Evolutionary conservation across 2,329 filamentous ascomycete species (phyloP).

Genomic region (Apiospora pterosperma): DNA sequence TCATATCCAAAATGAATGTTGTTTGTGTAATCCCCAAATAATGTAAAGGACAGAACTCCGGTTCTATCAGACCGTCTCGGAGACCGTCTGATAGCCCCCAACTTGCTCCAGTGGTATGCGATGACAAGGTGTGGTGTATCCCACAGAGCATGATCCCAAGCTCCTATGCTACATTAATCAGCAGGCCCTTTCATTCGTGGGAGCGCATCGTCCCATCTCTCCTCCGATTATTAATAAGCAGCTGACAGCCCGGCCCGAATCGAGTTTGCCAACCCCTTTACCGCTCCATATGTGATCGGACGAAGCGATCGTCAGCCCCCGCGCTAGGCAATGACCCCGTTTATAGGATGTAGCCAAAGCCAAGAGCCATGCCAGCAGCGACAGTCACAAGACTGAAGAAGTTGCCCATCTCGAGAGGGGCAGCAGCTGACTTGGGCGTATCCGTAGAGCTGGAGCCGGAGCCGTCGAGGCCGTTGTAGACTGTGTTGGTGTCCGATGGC

Average conservation of each 20-base stretch:
- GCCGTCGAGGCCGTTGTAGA: slow-evolving; percentile 9
- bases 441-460: slow-evolving; percentile 9
- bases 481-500: slow-evolving; percentile 25
- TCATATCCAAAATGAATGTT: neutral
- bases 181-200: neutral
- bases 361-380: slow-evolving; percentile 34
- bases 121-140: neutral
- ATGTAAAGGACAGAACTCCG: neutral
- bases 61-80: neutral
- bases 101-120: neutral
- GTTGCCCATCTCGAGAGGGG: slow-evolving; percentile 29
- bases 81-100: neutral
- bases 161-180: neutral
- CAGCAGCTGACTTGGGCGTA: slow-evolving; percentile 5
- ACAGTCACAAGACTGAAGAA: slow-evolving; percentile 36
- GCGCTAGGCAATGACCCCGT: too few relatives aligned
- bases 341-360: slow-evolving; percentile 36
- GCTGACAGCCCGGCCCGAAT: neutral
- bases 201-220: neutral
- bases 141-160: neutral
- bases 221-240: neutral
- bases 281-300: neutral
- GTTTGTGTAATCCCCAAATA: neutral
- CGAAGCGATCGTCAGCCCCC: neutral
- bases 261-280: neutral